Base-by-base conservation (phyloP, 2,329 filamentous ascomycete genomes). In the Talaromyces sp. region DNA sequence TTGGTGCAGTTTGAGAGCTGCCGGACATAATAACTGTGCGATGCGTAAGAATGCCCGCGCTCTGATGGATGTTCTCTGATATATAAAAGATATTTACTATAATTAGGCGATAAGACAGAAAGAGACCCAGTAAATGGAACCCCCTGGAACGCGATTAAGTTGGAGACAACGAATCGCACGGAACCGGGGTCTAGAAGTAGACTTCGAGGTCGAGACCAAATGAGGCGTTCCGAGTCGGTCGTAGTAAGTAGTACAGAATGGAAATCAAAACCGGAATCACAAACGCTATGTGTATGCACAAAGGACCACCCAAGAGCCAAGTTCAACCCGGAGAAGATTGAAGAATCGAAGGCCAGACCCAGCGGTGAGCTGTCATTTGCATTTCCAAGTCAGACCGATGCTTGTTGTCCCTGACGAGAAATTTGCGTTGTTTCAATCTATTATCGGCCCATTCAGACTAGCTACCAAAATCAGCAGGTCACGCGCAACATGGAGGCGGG, bases 401-500 rank as follows among this genome's bases (percentile, higher is more conserved):
- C 33, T 33, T 52, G 35, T 33, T 59, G 56, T 59, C 19, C 37
- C 19, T 27, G 56, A 45, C 22, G 35, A 59, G 37, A 27, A 54
- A 33, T 41, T 43, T 45, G 56, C 45, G 39, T 43, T 59, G 35
- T 45, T 45, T 37, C 56, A 15, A 59, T 43, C 56, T 43, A 59
- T 45, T 35, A 43, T 37, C 39, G 52, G 61, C 17, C 41, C 57
- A 45, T 45, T 33, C 41, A 31, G 31, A 19, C 17, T 22, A 57
- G n/a, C 49, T 65, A 31, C 52, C 63, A 61, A 62, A 62, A 58
- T 66, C 64, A 66, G 60, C 50, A 62, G 64, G 63, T 65, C 64
- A 62, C 64, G 64, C 60, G 64, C 37, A 52, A 39, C 64, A 50
- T 61, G 17, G 52, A 35, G 37, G 33, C 54, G 59, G 63, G 50